Evolutionary conservation across 805 yeast genomes (phyloP).

Genomic region (Candida koratica): DNA sequence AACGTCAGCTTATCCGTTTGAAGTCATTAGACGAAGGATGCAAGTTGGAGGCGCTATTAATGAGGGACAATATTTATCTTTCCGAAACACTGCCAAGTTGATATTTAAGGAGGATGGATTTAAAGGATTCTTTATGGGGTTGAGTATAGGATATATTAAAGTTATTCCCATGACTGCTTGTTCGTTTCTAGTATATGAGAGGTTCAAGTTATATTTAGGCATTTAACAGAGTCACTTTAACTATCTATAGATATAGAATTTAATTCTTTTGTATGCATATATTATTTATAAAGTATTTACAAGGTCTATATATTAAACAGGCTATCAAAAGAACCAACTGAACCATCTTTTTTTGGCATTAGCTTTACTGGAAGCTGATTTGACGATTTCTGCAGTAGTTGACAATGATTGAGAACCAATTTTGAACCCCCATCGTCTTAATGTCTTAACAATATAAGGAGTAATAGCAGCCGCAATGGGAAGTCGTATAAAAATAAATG

Average conservation of each 20-base stretch:
- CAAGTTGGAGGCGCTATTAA: slow-evolving; percentile 85
- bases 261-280: slow-evolving; percentile 9
- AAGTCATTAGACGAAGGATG: slow-evolving; percentile 89
- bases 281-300: neutral
- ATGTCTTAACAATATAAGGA: slow-evolving; percentile 63
- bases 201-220: slow-evolving; percentile 67
- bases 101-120: slow-evolving; percentile 74
- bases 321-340: slow-evolving; percentile 53
- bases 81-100: slow-evolving; percentile 50
- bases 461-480: slow-evolving; percentile 92
- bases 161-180: slow-evolving; percentile 98
- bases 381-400: slow-evolving; percentile 34
- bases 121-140: slow-evolving; percentile 88
- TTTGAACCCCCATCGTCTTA: slow-evolving; percentile 77
- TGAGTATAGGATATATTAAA: slow-evolving; percentile 91
- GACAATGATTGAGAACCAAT: slow-evolving; percentile 53
- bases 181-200: slow-evolving; percentile 89
- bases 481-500: slow-evolving; percentile 74
- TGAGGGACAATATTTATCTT: slow-evolving; percentile 53
- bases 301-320: neutral
- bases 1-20: slow-evolving; percentile 95
- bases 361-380: slow-evolving; percentile 47
- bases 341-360: slow-evolving; percentile 53
- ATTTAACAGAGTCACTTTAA: slow-evolving; percentile 31
- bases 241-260: slow-evolving; percentile 1